A percentile compares a stretch with the other conserved stretches of the same genome.
Conservation (phyloP, 345 rosid genomes). For the Eutrema heterophyllum region DNA sequence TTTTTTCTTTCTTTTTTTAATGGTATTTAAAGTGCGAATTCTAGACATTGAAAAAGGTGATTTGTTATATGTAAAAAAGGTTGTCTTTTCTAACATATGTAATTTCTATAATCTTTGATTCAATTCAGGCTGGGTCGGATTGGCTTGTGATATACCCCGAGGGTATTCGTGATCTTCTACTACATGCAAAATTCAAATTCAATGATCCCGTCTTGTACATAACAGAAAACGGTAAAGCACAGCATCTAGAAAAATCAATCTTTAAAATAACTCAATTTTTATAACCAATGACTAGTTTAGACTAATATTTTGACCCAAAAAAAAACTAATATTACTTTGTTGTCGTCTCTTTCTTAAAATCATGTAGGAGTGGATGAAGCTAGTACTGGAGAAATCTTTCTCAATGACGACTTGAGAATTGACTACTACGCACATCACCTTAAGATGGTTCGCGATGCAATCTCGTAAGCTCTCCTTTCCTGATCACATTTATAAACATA, state of each 20-base stretch:
- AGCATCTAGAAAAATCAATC: background rate
- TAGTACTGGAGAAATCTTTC: background rate
- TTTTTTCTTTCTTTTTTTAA: background rate
- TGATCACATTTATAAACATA: background rate
- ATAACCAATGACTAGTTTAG: background rate
- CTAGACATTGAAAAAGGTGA: background rate
- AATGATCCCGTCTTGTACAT: constrained; percentile 42
- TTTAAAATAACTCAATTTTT: background rate
- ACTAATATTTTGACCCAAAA: background rate
- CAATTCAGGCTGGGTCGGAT: constrained; percentile 28
- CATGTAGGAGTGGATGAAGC: constrained; percentile 32
- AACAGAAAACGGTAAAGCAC: constrained; percentile 52
- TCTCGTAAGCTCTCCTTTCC: constrained; percentile 23
- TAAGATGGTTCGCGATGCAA: constrained; percentile 30
- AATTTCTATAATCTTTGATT: background rate
- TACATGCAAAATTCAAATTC: constrained; percentile 38
- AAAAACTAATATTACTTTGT: background rate
- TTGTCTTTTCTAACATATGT: background rate
- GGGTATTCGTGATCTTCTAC: constrained; percentile 43
- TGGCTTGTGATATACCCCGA: constrained; percentile 47
- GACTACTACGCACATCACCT: constrained; percentile 35
- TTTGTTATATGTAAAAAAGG: background rate
- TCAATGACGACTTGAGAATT: constrained; percentile 30
- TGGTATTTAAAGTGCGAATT: background rate
- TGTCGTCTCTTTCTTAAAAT: background rate